Evolutionary conservation across 169 alveolate genomes (phyloP).

Genomic region (Cryptosporidium ubiquitum): DNA sequence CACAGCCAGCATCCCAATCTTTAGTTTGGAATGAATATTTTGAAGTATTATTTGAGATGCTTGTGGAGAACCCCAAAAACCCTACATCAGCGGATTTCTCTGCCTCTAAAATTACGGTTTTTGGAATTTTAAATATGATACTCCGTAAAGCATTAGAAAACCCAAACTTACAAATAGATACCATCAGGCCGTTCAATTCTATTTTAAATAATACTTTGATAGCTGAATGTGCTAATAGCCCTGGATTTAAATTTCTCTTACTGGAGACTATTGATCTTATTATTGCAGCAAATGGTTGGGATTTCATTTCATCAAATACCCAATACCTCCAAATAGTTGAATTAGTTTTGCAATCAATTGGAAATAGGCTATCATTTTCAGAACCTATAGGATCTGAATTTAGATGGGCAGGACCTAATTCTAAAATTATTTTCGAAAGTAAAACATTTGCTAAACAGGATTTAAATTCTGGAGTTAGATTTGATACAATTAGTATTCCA

Average conservation of each 20-base stretch:
- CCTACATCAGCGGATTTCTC: slow-evolving; percentile 56
- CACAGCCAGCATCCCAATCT: slow-evolving; percentile 39
- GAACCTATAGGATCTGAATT: background rate
- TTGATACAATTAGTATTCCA: slow-evolving; percentile 22
- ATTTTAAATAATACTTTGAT: slow-evolving; percentile 56
- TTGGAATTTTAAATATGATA: slow-evolving; percentile 51
- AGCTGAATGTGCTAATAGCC: slow-evolving; percentile 67
- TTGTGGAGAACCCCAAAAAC: slow-evolving; percentile 39
- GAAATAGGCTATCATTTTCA: slow-evolving; percentile 60
- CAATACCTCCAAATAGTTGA: slow-evolving; percentile 27
- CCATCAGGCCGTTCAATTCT: slow-evolving; percentile 55
- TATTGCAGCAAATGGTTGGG: slow-evolving; percentile 61
- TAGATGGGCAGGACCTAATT: slow-evolving; percentile 48
- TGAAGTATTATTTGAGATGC: slow-evolving; percentile 53
- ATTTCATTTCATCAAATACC: slow-evolving; percentile 8
- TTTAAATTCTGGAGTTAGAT: slow-evolving; percentile 13
- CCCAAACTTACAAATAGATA: slow-evolving; percentile 38
- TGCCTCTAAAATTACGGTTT: slow-evolving; percentile 61
- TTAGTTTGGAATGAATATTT: slow-evolving; percentile 48
- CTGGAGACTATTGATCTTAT: slow-evolving; percentile 64
- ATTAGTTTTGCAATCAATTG: slow-evolving; percentile 36
- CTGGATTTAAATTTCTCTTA: slow-evolving; percentile 44
- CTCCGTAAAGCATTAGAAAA: slow-evolving; percentile 34
- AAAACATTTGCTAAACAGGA: slow-evolving; percentile 25
- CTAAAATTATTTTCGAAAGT: slow-evolving; percentile 8